phyloP scores from a whole-genome alignment of 2,329 filamentous ascomycete species.

The Fonsecaea erecta region DNA sequence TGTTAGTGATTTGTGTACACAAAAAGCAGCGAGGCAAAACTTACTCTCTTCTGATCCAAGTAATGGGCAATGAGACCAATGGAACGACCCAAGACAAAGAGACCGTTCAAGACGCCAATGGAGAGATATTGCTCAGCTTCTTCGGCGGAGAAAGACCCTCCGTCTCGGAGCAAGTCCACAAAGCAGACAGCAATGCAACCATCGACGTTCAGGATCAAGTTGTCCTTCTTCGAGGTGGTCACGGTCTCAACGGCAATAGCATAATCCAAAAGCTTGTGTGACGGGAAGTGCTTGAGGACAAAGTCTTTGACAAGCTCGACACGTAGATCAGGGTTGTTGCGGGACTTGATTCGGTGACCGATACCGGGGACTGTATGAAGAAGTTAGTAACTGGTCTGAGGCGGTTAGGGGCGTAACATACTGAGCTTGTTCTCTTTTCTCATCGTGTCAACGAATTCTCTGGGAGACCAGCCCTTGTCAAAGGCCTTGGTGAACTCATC shows the following conservation, averaged over 20 bases:
- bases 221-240: conserved; percentile 99
- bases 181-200: conserved; percentile 80
- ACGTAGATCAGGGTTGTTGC: conserved; percentile 99
- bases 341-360: conserved; percentile 98
- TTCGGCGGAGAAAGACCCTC: conserved; percentile 91
- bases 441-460: conserved; percentile 99
- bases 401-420: conserved; percentile 48
- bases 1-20: conserved; percentile 5
- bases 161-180: conserved; percentile 95
- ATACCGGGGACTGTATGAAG: conserved; percentile 79
- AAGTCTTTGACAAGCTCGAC: conserved; percentile 99
- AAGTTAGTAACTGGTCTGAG: conserved; percentile 38
- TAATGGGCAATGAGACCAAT: conserved; percentile 99
- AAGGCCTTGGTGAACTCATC: conserved; percentile 98
- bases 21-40: neutral
- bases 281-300: conserved; percentile 95
- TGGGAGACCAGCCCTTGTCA: conserved; percentile 96
- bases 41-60: conserved; percentile 92
- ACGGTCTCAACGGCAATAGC: conserved; percentile 97
- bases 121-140: conserved; percentile 98
- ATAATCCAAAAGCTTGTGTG: conserved; percentile 97
- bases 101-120: conserved; percentile 99
- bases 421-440: conserved; percentile 99
- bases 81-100: conserved; percentile 94
- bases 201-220: conserved; percentile 96